Percentiles rank a stretch among this genome's conserved stretches.
phyloP scores from a whole-genome alignment of 495 filamentous ascomycete species.

The Bacidia gigantensis region DNA sequence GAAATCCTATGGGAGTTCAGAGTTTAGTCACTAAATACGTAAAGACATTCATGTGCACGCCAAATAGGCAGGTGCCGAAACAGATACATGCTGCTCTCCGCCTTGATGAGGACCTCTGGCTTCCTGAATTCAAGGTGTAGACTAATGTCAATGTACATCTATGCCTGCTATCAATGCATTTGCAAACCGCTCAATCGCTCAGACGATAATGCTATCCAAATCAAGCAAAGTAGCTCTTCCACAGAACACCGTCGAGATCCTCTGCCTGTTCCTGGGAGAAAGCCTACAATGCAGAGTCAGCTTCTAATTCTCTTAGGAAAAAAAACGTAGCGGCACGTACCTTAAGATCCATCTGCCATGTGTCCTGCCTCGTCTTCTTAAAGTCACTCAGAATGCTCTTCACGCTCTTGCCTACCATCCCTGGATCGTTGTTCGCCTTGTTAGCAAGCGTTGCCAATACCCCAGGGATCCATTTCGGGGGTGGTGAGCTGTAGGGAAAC shows the following conservation, averaged over 20 bases:
- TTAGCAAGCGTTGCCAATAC: slow-evolving; percentile 76
- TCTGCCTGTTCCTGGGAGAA: slow-evolving; percentile 87
- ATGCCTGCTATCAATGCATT: background rate
- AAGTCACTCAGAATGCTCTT: slow-evolving; percentile 93
- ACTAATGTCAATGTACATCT: background rate
- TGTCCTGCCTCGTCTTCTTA: slow-evolving; percentile 99
- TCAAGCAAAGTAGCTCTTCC: slow-evolving; percentile 95
- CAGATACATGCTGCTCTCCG: no score
- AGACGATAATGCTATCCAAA: background rate
- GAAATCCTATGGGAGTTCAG: no score
- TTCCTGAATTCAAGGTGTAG: no score
- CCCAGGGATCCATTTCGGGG: slow-evolving; percentile 86
- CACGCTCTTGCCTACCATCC: slow-evolving; percentile 92
- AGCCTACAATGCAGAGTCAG: slow-evolving; percentile 39
- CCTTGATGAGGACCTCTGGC: no score
- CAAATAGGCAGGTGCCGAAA: no score
- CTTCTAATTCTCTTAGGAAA: background rate
- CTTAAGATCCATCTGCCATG: slow-evolving; percentile 96
- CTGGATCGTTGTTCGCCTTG: slow-evolving; percentile 74
- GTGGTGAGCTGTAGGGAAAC: slow-evolving; percentile 92
- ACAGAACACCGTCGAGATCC: slow-evolving; percentile 89
- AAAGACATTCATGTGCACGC: no score
- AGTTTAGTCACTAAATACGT: no score
- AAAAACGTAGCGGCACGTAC: slow-evolving; percentile 31
- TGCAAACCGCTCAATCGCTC: background rate